Evolutionary conservation across 371 early-diverging fungal genomes (phyloP), one percentile per base, ranked within the genome.

Genomic region (Coemansia sp.): DNA sequence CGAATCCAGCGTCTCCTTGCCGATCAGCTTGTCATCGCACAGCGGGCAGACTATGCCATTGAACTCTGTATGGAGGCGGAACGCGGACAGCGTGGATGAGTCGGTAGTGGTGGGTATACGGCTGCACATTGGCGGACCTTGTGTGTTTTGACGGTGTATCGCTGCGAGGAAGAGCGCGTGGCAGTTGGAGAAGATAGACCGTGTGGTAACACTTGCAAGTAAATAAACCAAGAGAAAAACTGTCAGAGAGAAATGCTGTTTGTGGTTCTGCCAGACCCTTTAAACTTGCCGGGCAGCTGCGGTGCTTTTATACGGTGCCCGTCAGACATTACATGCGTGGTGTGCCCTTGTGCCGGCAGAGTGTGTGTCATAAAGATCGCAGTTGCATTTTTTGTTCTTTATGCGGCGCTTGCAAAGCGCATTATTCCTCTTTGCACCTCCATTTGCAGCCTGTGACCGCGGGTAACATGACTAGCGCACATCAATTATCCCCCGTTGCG

Each of bases 11-110:
- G 56, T 54, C 39, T 67, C 67, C 2, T 39, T 34, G 8, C 55
- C 63, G 5, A 55, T 57, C 31, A 70, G 40, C 36, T 30, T 58
- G 30, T 58, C 71, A 40, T 55, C 62, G 40, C 71, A 70, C 13
- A 26, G 30, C 10, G 71, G 42, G 30, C 71, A 70, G 32, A 58
- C 31, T 9, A 35, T 42, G 13, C 50, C 50, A 26, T 50, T 38
- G 39, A 20, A 30, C 9, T 32, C 20, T 51, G 34, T 34, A 14
- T 36, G 40, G 4, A 48, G 13, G 26, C 35, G 16, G 20, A 32
- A 2, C 7, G 35, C 36, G 2, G 47, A 14, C 16, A 36, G 2
- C 35, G 38, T 20, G 5, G 40, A 39, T 16, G 30, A 49, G 26
- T 49, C 30, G 13, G n/a, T n/a, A 41, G 14, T 42, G n/a, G 43